These are phyloP conservation scores for Rugonectria rugulosa DNA, from an alignment of 2,329 filamentous ascomycete species.

Conservation along the genomic window DNA sequence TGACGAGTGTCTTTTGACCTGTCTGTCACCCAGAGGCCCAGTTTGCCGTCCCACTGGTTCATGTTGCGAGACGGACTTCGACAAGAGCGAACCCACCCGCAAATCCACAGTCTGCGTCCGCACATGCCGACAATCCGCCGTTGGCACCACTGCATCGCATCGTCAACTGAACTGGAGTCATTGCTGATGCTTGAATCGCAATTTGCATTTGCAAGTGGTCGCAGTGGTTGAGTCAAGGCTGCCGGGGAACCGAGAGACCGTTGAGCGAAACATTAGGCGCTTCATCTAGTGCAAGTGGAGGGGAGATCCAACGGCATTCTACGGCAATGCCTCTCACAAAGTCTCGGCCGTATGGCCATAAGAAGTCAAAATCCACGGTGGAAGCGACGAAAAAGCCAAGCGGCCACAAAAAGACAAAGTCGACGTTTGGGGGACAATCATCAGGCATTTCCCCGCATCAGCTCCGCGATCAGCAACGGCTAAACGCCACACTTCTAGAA, in stretches of 20 bases:
- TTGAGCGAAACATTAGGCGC: too few species aligned
- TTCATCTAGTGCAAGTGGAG: background rate
- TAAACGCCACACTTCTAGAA: slow-evolving; percentile 25
- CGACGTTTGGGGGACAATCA: slow-evolving; percentile 12
- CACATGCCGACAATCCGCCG: slow-evolving; percentile 7
- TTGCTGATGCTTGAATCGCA: slow-evolving; percentile 11
- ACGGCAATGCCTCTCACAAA: slow-evolving; percentile 35
- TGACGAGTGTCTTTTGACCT: slow-evolving; percentile 7
- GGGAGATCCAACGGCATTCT: background rate
- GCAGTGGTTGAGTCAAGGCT: background rate
- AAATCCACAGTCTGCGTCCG: background rate
- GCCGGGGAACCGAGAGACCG: too few species aligned
- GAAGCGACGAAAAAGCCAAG: slow-evolving; percentile 7
- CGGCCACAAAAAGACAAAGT: slow-evolving; percentile 21
- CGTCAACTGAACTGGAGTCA: too few species aligned
- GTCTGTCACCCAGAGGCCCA: slow-evolving; percentile 13
- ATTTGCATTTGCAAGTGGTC: background rate
- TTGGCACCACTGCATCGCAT: background rate
- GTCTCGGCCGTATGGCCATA: slow-evolving; percentile 27
- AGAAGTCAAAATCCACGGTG: slow-evolving; percentile 18
- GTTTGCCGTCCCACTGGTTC: slow-evolving; percentile 20
- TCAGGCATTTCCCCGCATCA: background rate
- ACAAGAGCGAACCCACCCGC: slow-evolving; percentile 7
- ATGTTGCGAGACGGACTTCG: slow-evolving; percentile 5
- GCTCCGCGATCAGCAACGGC: slow-evolving; percentile 20